A percentile compares a stretch with the other conserved stretches of the same genome.
These are phyloP conservation scores for Vanrija sp. DNA, from an alignment of 1,284 basidiomycete genomes.

Conservation along the genomic window DNA sequence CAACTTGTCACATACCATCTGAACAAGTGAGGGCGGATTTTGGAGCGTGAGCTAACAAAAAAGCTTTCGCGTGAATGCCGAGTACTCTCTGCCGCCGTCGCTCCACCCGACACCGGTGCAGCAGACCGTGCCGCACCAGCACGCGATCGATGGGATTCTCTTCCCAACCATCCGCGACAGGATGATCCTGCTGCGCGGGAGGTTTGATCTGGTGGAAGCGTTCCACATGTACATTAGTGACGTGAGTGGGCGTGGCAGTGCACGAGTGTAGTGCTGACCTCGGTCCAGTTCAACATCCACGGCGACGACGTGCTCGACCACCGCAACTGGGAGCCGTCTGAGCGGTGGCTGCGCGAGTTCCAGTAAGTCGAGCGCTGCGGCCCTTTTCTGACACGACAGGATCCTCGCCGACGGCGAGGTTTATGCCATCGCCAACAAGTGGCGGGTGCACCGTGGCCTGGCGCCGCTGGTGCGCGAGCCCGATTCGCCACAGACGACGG, in stretches of 20 bases:
- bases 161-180: slow-evolving; percentile 82
- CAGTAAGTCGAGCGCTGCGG: slow-evolving; percentile 54
- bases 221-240: slow-evolving; percentile 36
- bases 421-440: slow-evolving; percentile 41
- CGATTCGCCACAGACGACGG: neutral
- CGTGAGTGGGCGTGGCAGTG: slow-evolving; percentile 20
- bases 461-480: slow-evolving; percentile 19
- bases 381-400: slow-evolving; percentile 18
- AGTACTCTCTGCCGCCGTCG: slow-evolving; percentile 82
- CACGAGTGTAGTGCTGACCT: neutral
- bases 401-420: slow-evolving; percentile 45
- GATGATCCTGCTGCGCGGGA: slow-evolving; percentile 73
- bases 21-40: slow-evolving; percentile 57
- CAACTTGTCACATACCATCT: slow-evolving; percentile 67
- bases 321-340: slow-evolving; percentile 79
- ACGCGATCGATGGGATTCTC: slow-evolving; percentile 80
- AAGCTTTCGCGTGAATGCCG: slow-evolving; percentile 52
- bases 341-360: slow-evolving; percentile 74
- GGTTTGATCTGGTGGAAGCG: slow-evolving; percentile 37
- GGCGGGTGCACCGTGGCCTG: slow-evolving; percentile 32
- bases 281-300: slow-evolving; percentile 66
- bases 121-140: slow-evolving; percentile 81
- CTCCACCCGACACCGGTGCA: slow-evolving; percentile 80
- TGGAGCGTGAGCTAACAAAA: slow-evolving; percentile 4
- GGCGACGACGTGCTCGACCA: slow-evolving; percentile 85